Percentiles rank a stretch among this genome's conserved stretches.
These are phyloP conservation scores for Diaporthe longicolla DNA, from an alignment of 2,329 filamentous ascomycete genomes.

Conservation along the genomic window DNA sequence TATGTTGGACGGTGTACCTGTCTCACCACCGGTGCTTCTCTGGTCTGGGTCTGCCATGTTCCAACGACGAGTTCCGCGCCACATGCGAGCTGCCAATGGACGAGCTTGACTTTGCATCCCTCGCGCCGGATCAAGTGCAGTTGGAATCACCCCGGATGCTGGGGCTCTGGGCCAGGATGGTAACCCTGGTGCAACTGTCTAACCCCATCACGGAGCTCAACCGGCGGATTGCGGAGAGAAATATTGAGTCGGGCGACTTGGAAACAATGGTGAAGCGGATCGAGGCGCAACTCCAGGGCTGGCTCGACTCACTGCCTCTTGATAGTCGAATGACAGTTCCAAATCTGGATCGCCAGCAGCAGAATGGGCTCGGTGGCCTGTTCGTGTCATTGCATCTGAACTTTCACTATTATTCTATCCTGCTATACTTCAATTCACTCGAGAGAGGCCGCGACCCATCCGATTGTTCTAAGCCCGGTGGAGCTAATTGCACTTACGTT, in stretches of 20 bases:
- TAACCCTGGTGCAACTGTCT: constrained; percentile 51
- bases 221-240: constrained; percentile 44
- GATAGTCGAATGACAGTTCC: constrained; percentile 36
- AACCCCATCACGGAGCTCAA: constrained; percentile 54
- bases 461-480: too few relatives aligned
- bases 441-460: constrained; percentile 43
- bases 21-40: background rate
- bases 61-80: background rate
- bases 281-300: constrained; percentile 39
- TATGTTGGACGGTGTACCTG: background rate
- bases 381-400: constrained; percentile 56
- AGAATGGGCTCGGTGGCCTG: constrained; percentile 48
- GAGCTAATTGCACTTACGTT: constrained; percentile 23
- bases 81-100: constrained; percentile 44
- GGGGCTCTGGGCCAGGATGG: constrained; percentile 55
- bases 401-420: constrained; percentile 54
- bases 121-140: constrained; percentile 30
- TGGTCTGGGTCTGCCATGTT: background rate
- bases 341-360: constrained; percentile 47
- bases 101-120: constrained; percentile 47
- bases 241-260: constrained; percentile 35
- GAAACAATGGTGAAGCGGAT: constrained; percentile 23
- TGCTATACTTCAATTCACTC: constrained; percentile 56
- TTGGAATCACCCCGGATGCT: constrained; percentile 42
- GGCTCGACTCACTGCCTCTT: constrained; percentile 41